phyloP scores from a whole-genome alignment of 805 yeast genomes.

The Kregervanrija fluxuum region DNA sequence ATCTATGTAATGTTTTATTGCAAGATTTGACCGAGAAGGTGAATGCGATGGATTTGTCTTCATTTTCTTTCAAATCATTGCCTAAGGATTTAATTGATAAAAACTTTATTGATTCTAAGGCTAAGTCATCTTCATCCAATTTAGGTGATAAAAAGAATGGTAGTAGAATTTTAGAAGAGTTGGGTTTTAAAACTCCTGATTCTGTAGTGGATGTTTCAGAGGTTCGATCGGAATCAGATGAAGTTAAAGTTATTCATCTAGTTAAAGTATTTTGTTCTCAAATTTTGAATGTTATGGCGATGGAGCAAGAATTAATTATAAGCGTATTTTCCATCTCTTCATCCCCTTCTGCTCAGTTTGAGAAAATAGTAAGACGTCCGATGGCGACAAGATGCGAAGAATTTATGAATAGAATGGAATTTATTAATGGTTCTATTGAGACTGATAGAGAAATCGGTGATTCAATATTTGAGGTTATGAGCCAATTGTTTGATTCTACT shows the following conservation, averaged over 20 bases:
- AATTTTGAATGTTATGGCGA: constrained; percentile 9
- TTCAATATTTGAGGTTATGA: constrained; percentile 22
- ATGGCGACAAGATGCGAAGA: constrained; percentile 15
- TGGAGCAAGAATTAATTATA: constrained; percentile 44
- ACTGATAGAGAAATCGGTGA: constrained; percentile 27
- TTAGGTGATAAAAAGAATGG: constrained; percentile 6
- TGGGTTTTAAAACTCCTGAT: constrained; percentile 13
- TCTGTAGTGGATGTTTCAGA: neutral
- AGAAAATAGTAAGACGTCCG: constrained; percentile 32
- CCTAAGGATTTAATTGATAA: constrained; percentile 17
- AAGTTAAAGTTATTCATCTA: neutral
- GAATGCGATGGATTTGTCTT: neutral
- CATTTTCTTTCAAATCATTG: constrained; percentile 16
- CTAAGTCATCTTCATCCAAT: constrained; percentile 1
- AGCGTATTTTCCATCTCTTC: constrained; percentile 39
- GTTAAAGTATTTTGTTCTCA: constrained; percentile 11
- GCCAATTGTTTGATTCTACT: constrained; percentile 22
- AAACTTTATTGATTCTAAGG: constrained; percentile 6
- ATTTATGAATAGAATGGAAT: constrained; percentile 11
- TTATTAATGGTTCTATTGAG: constrained; percentile 17
- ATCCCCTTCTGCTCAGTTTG: constrained; percentile 30
- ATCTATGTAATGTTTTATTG: constrained; percentile 18
- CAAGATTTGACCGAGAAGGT: constrained; percentile 12
- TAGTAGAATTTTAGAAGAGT: constrained; percentile 18
- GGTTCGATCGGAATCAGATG: neutral